phyloP scores from a whole-genome alignment of 2,329 filamentous ascomycete genomes.

The Aureobasidium sp. region DNA sequence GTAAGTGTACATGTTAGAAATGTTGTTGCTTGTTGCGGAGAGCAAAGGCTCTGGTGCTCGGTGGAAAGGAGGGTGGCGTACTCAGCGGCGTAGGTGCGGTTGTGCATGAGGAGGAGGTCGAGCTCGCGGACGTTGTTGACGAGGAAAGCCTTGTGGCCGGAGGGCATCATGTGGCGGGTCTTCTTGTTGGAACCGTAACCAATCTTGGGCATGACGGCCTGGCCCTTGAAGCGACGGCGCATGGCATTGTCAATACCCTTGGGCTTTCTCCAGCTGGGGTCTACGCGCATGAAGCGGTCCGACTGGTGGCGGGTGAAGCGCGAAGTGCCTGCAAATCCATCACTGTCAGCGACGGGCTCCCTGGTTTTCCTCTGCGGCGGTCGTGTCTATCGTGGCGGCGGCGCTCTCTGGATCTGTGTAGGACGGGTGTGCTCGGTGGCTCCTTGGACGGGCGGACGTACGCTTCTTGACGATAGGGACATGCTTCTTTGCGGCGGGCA shows the following conservation, averaged over 20 bases:
- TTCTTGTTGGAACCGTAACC: conserved; percentile 99
- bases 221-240: conserved; percentile 93
- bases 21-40: conserved; percentile 21
- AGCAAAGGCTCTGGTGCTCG: background rate
- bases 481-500: conserved; percentile 99
- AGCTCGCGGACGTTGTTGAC: conserved; percentile 95
- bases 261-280: conserved; percentile 92
- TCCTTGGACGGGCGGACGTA: conserved; percentile 59
- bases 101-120: conserved; percentile 99
- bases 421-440: background rate
- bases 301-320: conserved; percentile 96
- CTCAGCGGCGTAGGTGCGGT: conserved; percentile 98
- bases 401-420: background rate
- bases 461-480: conserved; percentile 99
- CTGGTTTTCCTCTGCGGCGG: background rate
- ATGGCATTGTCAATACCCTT: conserved; percentile 99
- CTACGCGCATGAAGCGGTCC: conserved; percentile 92
- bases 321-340: conserved; percentile 65
- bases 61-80: conserved; percentile 45
- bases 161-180: conserved; percentile 97
- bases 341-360: conserved; percentile 25
- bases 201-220: conserved; percentile 97
- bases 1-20: conserved; percentile 32
- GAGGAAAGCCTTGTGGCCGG: conserved; percentile 99
- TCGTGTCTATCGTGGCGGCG: background rate